phyloP scores from a whole-genome alignment of 2,329 filamentous ascomycete genomes.

The Colletotrichum abscissum region DNA sequence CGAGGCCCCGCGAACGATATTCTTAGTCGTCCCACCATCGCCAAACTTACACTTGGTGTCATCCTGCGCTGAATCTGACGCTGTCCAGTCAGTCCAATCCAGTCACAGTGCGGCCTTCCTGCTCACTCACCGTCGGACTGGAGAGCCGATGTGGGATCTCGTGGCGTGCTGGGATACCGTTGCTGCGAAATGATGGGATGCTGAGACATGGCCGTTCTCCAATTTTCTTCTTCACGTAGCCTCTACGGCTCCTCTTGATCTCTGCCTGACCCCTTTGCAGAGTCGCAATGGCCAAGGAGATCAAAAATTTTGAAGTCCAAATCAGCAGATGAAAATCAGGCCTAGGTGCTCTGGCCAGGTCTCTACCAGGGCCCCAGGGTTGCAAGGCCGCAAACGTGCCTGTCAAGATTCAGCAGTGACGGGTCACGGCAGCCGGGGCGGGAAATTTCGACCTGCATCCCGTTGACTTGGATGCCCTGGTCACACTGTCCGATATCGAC shows the following conservation, averaged over 20 bases:
- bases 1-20: constrained; percentile 6
- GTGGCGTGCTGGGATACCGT: constrained; percentile 19
- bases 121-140: constrained; percentile 2
- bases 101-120: constrained; percentile 11
- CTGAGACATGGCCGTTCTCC: constrained; percentile 20
- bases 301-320: constrained; percentile 2
- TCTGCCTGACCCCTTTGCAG: constrained; percentile 12
- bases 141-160: constrained; percentile 10
- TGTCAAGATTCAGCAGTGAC: constrained; percentile 12
- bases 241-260: not conserved
- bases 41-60: constrained; percentile 20
- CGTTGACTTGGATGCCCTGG: constrained; percentile 13
- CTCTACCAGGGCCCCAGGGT: not conserved
- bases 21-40: constrained; percentile 25
- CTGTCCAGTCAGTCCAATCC: not conserved
- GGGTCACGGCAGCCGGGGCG: constrained; percentile 15
- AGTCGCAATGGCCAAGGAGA: constrained; percentile 9
- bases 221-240: not conserved
- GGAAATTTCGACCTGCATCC: constrained; percentile 32
- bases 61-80: constrained; percentile 15
- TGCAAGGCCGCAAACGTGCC: not conserved
- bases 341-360: constrained; percentile 8
- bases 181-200: constrained; percentile 20
- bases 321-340: constrained; percentile 9
- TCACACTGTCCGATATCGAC: constrained; percentile 15